Base-by-base conservation (phyloP, 805 yeast genomes). In the Starmerella apis region DNA sequence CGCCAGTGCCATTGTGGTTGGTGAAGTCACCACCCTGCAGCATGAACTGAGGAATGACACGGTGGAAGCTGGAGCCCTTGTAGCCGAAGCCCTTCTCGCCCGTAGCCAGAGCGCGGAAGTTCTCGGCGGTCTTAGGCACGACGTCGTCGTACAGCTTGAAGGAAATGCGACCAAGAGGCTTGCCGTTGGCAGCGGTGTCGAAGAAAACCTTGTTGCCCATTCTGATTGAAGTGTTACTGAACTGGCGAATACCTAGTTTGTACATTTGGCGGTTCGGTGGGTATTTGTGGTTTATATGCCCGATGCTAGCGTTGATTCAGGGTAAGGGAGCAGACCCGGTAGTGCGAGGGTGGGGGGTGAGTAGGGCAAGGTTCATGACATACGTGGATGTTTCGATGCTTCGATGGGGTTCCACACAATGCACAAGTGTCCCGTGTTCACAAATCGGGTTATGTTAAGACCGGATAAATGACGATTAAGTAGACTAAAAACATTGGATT, bases 31-130 rank as follows among this genome's bases (percentile, higher is more conserved):
- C 90, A 68, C 88, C 96, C 77, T 88, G 44, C 67, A 90, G 75
- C 97, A 88, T 88, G 76, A 88, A 88, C 69, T 83, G 80, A 59
- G 96, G 96, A 65, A 87, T 87, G 59, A 88, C 94, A 75, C 96
- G 83, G 86, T 88, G 96, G 92, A 90, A 88, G 59, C 80, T 74
- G 45, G 94, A 84, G 63, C 75, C 77, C 66, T 81, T 80, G 78
- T 81, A 87, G 54, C 95, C 95, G 63, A 73, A 84, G 55, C 96
- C 97, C 78, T 86, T 83, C 74, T 86, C 95, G 61, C 96, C 95
- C 56, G 95, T 87, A 69, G 83, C 75, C 65, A 88, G 77, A 56
- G 94, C 95, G 72, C 95, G 82, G 83, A 88, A 88, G 78, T 88
- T 88, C 72, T 84, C 94, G 59, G 94, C 82, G 57, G 96, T 88